Evolutionary conservation across 345 rosid genomes (phyloP), one percentile per base, ranked within the genome.

Genomic region (Brassica nigra): DNA sequence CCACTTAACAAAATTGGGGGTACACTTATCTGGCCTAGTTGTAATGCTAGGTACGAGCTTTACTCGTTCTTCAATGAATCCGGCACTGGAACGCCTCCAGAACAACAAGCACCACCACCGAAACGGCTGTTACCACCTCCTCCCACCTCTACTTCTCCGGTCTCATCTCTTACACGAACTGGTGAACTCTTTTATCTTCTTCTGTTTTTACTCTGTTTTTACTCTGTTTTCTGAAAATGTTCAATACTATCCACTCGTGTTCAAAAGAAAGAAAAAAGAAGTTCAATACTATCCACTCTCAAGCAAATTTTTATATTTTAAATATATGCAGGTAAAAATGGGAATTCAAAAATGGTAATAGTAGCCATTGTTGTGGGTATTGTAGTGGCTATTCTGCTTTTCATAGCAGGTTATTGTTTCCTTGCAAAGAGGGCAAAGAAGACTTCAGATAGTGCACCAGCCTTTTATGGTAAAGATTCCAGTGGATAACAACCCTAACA

Each of bases 31-130:
- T 4, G 1, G 5, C 84, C 90, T 0, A 90, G 88, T 58, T 89
- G 89, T 72, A 75, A 73, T 33, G 3, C 84, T 6, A 80, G 87
- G 47, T 84, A 12, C 49, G 88, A 88, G 68, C 2, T 73, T 8
- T 75, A 74, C 68, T 16, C 4, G 0, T 88, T 88, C 62, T 88
- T 65, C 76, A 73, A 83, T 6, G 82, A 33, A 29, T 33, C 30
- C 1, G 4, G 9, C 18, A 0, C 29, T 33, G 30, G 2, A 15
- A 2, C 66, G 18, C 63, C 65, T 70, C 27, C 57, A 44, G 70
- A 14, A 62, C 66, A 61, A 11, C 34, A 61, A 2, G 65, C 64
- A 59, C 33, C 33, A 7, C 33, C 65, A 0, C 63, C 63, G 27
- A 23, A 58, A 28, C 29, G 3, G 14, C 6, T 23, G 49, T 4